A percentile compares a stretch with the other conserved stretches of the same genome.
phyloP scores from a whole-genome alignment of 176 grass and related monocot species.

The Themeda triandra region DNA sequence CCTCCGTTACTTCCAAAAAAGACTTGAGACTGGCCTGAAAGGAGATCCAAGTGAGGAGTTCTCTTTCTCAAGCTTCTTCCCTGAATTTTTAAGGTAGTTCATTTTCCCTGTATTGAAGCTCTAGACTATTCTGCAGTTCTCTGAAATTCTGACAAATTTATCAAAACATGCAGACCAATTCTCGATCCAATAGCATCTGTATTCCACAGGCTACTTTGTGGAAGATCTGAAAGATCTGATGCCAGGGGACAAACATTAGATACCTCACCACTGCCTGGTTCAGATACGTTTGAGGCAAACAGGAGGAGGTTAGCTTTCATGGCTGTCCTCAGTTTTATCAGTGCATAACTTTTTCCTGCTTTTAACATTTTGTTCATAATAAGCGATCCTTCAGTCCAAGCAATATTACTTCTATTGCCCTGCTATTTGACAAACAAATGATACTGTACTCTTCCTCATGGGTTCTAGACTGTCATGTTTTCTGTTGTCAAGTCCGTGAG shows the following conservation, averaged over 20 bases:
- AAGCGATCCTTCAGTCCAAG: neutral
- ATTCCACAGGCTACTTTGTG: constrained; percentile 85
- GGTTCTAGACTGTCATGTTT: neutral
- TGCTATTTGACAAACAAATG: neutral
- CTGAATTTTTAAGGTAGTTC: constrained; percentile 74
- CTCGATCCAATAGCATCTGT: constrained; percentile 83
- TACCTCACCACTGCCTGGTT: constrained; percentile 72
- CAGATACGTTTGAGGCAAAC: constrained; percentile 82
- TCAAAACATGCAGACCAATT: constrained; percentile 54
- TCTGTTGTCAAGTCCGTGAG: neutral
- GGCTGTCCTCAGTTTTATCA: neutral
- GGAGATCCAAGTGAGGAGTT: constrained; percentile 98
- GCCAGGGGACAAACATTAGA: constrained; percentile 56
- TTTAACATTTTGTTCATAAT: neutral
- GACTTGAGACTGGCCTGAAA: constrained; percentile 79
- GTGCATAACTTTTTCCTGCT: neutral
- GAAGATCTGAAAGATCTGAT: constrained; percentile 68
- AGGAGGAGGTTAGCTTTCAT: constrained; percentile 73
- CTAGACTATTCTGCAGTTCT: neutral
- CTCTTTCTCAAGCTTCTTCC: constrained; percentile 95
- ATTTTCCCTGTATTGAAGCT: constrained; percentile 4
- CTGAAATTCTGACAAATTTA: neutral
- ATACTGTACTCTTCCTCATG: neutral
- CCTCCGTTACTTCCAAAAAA: constrained; percentile 93
- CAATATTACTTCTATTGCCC: neutral